A percentile compares a stretch with the other conserved stretches of the same genome.
These are phyloP conservation scores for Chalciporus sphaerocephalus DNA, from an alignment of 768 basidiomycete species.

Conservation along the genomic window DNA sequence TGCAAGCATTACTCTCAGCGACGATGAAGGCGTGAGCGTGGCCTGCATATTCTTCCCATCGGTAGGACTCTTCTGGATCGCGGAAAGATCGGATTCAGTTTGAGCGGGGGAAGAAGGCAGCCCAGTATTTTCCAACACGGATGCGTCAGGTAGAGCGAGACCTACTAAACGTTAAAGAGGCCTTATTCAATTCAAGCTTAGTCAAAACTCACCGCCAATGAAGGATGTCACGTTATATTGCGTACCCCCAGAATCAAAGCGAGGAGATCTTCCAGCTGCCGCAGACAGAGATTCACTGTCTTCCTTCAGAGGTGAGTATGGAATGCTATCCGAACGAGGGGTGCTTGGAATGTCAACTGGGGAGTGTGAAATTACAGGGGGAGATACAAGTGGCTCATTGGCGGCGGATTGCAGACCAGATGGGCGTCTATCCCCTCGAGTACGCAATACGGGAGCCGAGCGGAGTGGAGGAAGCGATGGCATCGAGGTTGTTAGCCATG, in stretches of 20 bases:
- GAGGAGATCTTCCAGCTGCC: constrained; percentile 15
- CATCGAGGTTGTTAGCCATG: constrained; percentile 28
- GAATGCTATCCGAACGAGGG: constrained; percentile 11
- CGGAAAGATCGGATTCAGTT: neutral
- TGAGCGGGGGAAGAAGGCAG: constrained; percentile 5
- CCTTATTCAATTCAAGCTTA: neutral
- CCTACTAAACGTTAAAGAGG: constrained; percentile 24
- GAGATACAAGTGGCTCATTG: constrained; percentile 12
- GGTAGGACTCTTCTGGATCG: neutral
- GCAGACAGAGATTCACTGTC: constrained; percentile 10
- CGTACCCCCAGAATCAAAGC: constrained; percentile 44
- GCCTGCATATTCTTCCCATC: neutral
- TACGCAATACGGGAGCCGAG: constrained; percentile 15
- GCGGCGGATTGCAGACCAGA: constrained; percentile 1
- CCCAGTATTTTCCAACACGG: constrained; percentile 8
- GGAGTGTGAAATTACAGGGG: constrained; percentile 27
- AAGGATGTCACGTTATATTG: constrained; percentile 75
- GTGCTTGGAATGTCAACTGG: constrained; percentile 20
- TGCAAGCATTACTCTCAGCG: neutral
- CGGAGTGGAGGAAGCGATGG: constrained; percentile 17
- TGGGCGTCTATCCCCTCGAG: constrained; percentile 18
- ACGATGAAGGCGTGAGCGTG: neutral
- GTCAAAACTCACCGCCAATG: constrained; percentile 43
- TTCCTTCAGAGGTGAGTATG: constrained; percentile 17
- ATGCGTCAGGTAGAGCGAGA: constrained; percentile 29